Percentiles rank a stretch among this genome's conserved stretches.
These are phyloP conservation scores for Silybum marianum DNA, from an alignment of 129 eudicot species.

Conservation along the genomic window DNA sequence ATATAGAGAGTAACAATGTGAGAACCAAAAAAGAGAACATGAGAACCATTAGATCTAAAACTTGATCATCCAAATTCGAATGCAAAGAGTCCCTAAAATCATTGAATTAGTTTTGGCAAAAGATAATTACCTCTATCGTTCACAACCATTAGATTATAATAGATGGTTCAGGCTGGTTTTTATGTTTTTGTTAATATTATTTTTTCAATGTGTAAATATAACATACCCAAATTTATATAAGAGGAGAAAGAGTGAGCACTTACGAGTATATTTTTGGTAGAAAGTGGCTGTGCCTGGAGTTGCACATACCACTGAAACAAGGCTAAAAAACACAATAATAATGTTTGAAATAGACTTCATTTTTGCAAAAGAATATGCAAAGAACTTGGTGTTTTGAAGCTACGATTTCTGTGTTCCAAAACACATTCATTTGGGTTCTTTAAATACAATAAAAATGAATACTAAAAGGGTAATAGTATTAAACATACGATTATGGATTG, in stretches of 20 bases:
- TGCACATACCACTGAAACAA: conserved; percentile 25
- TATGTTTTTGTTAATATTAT: not conserved
- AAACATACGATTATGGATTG: not conserved
- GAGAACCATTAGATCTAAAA: not conserved
- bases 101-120: too few relatives aligned
- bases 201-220: not conserved
- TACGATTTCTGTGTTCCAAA: not conserved
- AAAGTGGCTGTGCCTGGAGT: conserved; percentile 46
- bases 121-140: not conserved
- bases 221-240: not conserved
- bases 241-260: conserved; percentile 14
- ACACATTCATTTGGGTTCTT: not conserved
- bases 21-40: not conserved
- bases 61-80: too few relatives aligned
- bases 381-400: not conserved
- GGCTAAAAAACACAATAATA: conserved; percentile 13
- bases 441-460: not conserved
- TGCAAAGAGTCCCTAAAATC: not conserved
- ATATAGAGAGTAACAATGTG: not conserved
- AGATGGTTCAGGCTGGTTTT: not conserved
- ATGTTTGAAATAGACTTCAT: conserved; percentile 1
- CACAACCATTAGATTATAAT: not conserved
- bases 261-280: conserved; percentile 39
- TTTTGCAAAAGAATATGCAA: not conserved
- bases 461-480: not conserved